phyloP scores from a whole-genome alignment of 1,284 basidiomycete genomes.

The Papiliotrema terrestris region DNA sequence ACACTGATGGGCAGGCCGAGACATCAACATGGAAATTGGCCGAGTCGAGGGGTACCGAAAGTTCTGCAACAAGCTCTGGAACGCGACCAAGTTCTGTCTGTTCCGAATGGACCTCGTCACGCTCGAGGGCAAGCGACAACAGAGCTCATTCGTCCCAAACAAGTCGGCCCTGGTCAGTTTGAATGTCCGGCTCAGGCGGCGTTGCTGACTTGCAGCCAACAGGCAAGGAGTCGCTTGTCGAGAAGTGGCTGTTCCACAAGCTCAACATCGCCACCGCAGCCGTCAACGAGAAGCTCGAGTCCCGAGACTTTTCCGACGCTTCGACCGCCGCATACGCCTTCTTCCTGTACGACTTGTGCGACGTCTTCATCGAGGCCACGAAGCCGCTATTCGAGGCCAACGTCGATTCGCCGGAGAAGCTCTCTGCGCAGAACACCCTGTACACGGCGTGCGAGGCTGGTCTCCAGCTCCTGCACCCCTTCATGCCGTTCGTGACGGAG shows the following conservation, averaged over 20 bases:
- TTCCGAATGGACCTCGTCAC: slow-evolving; percentile 70
- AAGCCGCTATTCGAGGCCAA: slow-evolving; percentile 89
- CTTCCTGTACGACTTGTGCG: slow-evolving; percentile 98
- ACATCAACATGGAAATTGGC: slow-evolving; percentile 93
- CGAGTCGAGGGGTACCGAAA: slow-evolving; percentile 99
- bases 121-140: slow-evolving; percentile 43
- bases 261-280: slow-evolving; percentile 76
- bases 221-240: slow-evolving; percentile 84
- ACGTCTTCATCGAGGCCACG: slow-evolving; percentile 99
- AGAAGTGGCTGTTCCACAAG: slow-evolving; percentile 94
- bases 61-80: slow-evolving; percentile 99
- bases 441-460: slow-evolving; percentile 93
- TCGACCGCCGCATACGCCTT: slow-evolving; percentile 85
- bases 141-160: slow-evolving; percentile 69
- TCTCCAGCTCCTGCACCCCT: slow-evolving; percentile 86
- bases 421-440: slow-evolving; percentile 90
- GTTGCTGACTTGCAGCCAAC: slow-evolving; percentile 59
- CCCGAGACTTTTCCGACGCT: slow-evolving; percentile 89
- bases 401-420: slow-evolving; percentile 60
- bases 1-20: slow-evolving; percentile 59
- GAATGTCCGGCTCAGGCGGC: neutral
- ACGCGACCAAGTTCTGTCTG: slow-evolving; percentile 98
- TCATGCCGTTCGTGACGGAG: slow-evolving; percentile 99
- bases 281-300: slow-evolving; percentile 70
- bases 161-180: slow-evolving; percentile 61